Conservation (phyloP, 106 monocot species). For the Dendrobium chrysotoxum region DNA sequence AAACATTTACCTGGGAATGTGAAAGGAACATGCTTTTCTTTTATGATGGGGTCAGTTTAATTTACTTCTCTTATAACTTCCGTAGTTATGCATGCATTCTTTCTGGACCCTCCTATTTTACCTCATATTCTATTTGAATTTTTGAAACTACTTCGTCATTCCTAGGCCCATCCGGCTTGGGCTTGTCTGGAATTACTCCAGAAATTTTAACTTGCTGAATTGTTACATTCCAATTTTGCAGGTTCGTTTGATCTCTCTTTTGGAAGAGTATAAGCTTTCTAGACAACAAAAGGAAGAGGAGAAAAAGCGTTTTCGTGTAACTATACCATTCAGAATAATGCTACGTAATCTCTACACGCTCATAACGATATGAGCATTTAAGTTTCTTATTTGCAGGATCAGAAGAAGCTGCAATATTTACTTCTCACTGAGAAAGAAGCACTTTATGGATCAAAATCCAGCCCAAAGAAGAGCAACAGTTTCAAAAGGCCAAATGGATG, state of each 20-base stretch:
- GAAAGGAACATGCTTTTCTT: slow-evolving; percentile 18
- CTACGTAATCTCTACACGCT: too few species aligned
- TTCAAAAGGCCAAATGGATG: slow-evolving; percentile 27
- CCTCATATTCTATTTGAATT: too few species aligned
- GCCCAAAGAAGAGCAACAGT: slow-evolving; percentile 43
- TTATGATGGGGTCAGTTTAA: slow-evolving; percentile 25
- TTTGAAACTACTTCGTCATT: too few species aligned
- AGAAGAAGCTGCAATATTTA: slow-evolving; percentile 65
- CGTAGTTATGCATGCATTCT: background rate
- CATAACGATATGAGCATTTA: background rate
- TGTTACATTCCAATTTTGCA: slow-evolving; percentile 14
- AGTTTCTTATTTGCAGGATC: slow-evolving; percentile 36
- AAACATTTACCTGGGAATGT: slow-evolving; percentile 18
- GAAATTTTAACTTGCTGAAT: background rate
- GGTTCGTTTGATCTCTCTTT: slow-evolving; percentile 72
- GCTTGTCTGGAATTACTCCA: background rate
- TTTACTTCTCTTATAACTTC: background rate
- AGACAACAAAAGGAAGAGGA: slow-evolving; percentile 84
- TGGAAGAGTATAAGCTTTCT: slow-evolving; percentile 77
- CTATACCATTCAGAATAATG: background rate
- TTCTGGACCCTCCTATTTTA: background rate
- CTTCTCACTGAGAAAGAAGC: slow-evolving; percentile 71
- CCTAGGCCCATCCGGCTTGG: background rate
- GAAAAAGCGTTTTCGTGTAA: slow-evolving; percentile 63
- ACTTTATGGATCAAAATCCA: slow-evolving; percentile 65